Evolutionary conservation across 164 flowering plant species (phyloP).

Genomic region (Protea cynaroides): DNA sequence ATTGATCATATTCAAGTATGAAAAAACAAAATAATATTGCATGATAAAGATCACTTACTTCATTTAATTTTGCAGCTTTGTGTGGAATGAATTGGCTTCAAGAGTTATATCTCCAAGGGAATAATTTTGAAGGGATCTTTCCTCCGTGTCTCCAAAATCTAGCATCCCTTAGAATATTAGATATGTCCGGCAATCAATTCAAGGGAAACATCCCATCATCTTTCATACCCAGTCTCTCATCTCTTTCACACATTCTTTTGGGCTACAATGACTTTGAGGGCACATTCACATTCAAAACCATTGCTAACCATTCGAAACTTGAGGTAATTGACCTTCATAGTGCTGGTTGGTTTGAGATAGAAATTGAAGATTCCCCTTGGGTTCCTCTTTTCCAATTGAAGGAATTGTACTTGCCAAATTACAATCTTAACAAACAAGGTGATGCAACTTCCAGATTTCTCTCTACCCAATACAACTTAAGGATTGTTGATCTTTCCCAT

Average conservation of each 20-base stretch:
- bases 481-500: slow-evolving; percentile 3
- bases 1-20: no score
- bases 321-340: neutral
- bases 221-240: slow-evolving; percentile 1
- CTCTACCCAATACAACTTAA: slow-evolving; percentile 1
- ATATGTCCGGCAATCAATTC: slow-evolving; percentile 3
- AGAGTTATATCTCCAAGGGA: neutral
- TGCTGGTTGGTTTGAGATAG: neutral
- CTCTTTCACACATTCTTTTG: slow-evolving; percentile 3
- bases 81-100: slow-evolving; percentile 6
- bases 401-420: no score
- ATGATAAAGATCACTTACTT: no score
- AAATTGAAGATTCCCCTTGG: slow-evolving; percentile 6
- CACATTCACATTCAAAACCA: neutral
- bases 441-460: neutral
- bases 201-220: slow-evolving; percentile 4
- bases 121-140: slow-evolving; percentile 2
- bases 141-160: slow-evolving; percentile 10
- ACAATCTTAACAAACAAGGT: no score
- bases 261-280: slow-evolving; percentile 3
- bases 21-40: no score
- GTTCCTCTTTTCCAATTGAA: slow-evolving; percentile 9
- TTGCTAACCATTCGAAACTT: slow-evolving; percentile 8
- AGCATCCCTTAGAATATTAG: slow-evolving; percentile 1
- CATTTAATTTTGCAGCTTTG: slow-evolving; percentile 1